phyloP scores from a whole-genome alignment of 1,139 yeast genomes.

The Meyerozyma carpophila region DNA sequence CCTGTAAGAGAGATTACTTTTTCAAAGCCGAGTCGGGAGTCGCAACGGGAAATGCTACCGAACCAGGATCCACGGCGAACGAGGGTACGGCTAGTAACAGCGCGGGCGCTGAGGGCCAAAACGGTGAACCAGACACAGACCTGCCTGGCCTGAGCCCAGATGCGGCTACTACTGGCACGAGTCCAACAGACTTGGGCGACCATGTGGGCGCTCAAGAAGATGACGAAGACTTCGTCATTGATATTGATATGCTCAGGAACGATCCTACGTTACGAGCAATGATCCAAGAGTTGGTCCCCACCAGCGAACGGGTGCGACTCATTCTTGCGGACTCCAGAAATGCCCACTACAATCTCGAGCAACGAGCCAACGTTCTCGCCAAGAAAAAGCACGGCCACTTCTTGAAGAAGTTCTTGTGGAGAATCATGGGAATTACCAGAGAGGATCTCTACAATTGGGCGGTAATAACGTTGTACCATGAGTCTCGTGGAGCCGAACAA shows the following conservation, averaged over 20 bases:
- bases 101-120: conserved; percentile 6
- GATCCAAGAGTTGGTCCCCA: conserved; percentile 37
- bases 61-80: not conserved
- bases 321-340: conserved; percentile 25
- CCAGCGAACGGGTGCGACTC: conserved; percentile 34
- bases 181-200: not conserved
- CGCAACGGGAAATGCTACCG: not conserved
- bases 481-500: conserved; percentile 3
- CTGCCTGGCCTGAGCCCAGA: conserved; percentile 1
- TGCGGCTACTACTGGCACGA: not conserved
- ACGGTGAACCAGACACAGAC: conserved; percentile 5
- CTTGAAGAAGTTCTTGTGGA: conserved; percentile 44
- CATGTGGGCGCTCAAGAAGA: conserved; percentile 17
- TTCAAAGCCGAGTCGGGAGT: conserved; percentile 22
- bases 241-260: conserved; percentile 36
- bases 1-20: conserved; percentile 72
- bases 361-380: conserved; percentile 35
- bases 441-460: conserved; percentile 48
- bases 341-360: conserved; percentile 33
- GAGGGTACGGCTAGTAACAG: not conserved
- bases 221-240: conserved; percentile 20
- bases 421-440: conserved; percentile 47
- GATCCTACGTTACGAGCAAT: conserved; percentile 37
- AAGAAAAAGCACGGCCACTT: conserved; percentile 28
- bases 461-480: conserved; percentile 35